These are phyloP conservation scores for Mycena rebaudengoi DNA, from an alignment of 768 basidiomycete genomes.

Conservation along the genomic window DNA sequence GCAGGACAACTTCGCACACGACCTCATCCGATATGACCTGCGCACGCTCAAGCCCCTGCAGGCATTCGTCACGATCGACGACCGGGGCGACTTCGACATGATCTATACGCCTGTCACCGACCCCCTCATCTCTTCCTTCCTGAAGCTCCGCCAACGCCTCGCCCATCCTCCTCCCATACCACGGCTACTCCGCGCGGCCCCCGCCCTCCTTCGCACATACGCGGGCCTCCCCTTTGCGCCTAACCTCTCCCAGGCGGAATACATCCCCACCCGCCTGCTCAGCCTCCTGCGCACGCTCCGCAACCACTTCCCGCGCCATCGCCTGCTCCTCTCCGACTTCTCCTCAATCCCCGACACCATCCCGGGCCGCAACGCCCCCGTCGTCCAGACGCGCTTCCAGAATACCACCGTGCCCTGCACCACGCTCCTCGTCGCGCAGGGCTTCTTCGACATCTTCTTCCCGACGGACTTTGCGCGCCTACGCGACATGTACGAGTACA, in stretches of 20 bases:
- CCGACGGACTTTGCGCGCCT: conserved; percentile 89
- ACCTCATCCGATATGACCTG: conserved; percentile 90
- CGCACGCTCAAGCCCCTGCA: conserved; percentile 84
- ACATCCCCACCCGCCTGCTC: conserved; percentile 90
- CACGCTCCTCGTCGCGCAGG: conserved; percentile 91
- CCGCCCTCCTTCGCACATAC: conserved; percentile 70
- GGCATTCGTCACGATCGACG: conserved; percentile 80
- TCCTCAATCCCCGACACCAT: conserved; percentile 87
- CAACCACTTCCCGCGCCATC: conserved; percentile 87
- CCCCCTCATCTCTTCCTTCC: conserved; percentile 81
- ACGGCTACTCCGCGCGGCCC: conserved; percentile 60
- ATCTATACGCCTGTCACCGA: conserved; percentile 88
- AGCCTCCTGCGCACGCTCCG: conserved; percentile 86
- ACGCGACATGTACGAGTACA: conserved; percentile 89
- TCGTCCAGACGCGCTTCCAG: conserved; percentile 92
- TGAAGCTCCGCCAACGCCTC: conserved; percentile 70
- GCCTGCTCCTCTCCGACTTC: conserved; percentile 95
- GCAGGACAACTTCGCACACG: conserved; percentile 97
- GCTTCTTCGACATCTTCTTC: conserved; percentile 99
- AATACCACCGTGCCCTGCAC: conserved; percentile 88
- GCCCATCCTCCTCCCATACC: conserved; percentile 66
- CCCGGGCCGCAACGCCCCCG: conserved; percentile 80
- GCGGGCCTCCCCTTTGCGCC: conserved; percentile 78
- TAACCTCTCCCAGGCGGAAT: conserved; percentile 66
- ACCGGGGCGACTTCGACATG: conserved; percentile 82